Evolutionary conservation across 1,284 basidiomycete species (phyloP), one percentile per base, ranked within the genome.

Genomic region (Pterulicium gracile): DNA sequence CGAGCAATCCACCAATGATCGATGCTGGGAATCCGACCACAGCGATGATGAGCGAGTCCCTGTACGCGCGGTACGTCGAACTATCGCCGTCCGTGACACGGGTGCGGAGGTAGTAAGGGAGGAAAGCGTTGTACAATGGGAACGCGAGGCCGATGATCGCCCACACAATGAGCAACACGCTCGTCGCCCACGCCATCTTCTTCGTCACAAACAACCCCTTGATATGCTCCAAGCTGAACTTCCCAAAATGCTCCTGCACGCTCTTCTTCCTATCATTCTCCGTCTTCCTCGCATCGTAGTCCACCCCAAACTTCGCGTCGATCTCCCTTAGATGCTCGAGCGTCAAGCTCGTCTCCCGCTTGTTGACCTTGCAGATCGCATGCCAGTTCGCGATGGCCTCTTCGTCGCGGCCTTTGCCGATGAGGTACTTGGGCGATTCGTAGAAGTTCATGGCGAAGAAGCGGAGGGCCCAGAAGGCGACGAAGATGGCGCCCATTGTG

Each of bases 361-460:
- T 70, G 54, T 87, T 87, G 67, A 72, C 80, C 20, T 55, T 57
- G 0, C 84, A 84, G 42, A 87, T 68, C 19, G 67, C 63, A 45
- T 75, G 69, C 5, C 87, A 58, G 43, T 82, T 70, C 1, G 66
- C 68, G 41, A 83, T 67, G 1, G 82, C 84, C 42, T 82, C 75
- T 2, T 43, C 42, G 53, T 90, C 86, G 32, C 68, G 66, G 1
- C 86, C 86, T 48, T 79, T 75, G 3, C 78, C 77, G 59, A 90
- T 75, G 22, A 91, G 72, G 61, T 71, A 88, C 59, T 85, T 72
- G 10, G 79, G 81, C 46, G 75, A 78, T 53, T 84, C 81, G 45
- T 73, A 62, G 48, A 83, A 69, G 14, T 59, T 65, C 62, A 84
- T 83, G 43, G 71, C 56, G 54, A 80, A 70, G 61, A 78, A 75